phyloP scores from a whole-genome alignment of 2,329 filamentous ascomycete genomes.

The Paraconiothyrium sp. region DNA sequence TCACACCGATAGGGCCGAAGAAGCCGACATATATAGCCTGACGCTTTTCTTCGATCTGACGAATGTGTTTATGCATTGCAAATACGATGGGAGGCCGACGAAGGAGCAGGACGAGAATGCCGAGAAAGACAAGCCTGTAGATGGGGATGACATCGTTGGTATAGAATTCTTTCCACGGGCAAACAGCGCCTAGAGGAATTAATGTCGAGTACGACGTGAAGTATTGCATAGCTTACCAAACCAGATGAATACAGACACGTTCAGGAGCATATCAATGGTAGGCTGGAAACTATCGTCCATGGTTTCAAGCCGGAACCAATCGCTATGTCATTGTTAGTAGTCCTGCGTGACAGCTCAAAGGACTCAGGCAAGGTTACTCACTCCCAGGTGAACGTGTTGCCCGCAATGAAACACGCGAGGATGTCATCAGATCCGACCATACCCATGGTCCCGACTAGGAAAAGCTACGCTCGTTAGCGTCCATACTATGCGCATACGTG shows the following conservation, averaged over 20 bases:
- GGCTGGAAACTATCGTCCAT: constrained; percentile 92
- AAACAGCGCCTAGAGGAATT: constrained; percentile 64
- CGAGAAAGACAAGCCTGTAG: constrained; percentile 76
- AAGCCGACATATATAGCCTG: constrained; percentile 90
- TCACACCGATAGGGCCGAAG: constrained; percentile 92
- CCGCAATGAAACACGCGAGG: constrained; percentile 90
- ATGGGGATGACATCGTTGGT: constrained; percentile 75
- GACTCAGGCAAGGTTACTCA: constrained; percentile 45
- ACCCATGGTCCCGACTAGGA: constrained; percentile 86
- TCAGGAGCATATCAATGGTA: constrained; percentile 93
- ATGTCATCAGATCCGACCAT: constrained; percentile 90
- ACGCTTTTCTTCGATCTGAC: constrained; percentile 76
- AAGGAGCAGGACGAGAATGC: constrained; percentile 78
- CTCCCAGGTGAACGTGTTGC: constrained; percentile 91
- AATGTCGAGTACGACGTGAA: not conserved
- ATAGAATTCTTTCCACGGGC: constrained; percentile 79
- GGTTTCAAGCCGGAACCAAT: constrained; percentile 92
- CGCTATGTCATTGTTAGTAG: constrained; percentile 52
- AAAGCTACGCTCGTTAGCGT: constrained; percentile 62
- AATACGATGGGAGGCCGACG: constrained; percentile 81
- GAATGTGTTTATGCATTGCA: constrained; percentile 76
- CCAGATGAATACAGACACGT: constrained; percentile 89
- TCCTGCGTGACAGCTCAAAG: constrained; percentile 12
- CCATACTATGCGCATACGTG: not conserved
- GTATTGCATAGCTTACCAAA: constrained; percentile 63